phyloP scores from a whole-genome alignment of 1,284 basidiomycete genomes.

The Wolfiporia cocos region DNA sequence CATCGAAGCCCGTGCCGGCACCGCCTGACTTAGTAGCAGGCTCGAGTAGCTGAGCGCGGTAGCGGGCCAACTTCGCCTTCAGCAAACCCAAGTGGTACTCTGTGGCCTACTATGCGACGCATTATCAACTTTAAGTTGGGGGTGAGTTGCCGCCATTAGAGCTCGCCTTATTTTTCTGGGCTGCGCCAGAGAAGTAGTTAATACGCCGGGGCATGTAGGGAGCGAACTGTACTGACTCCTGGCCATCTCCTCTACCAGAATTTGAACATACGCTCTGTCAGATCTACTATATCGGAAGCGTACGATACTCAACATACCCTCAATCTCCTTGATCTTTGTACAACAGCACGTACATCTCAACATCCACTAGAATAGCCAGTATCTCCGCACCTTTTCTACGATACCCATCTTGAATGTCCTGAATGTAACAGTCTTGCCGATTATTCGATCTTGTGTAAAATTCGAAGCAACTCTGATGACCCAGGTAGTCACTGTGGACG shows the following conservation, averaged over 20 bases:
- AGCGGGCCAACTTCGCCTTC: conserved; percentile 89
- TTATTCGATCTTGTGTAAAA: too few species aligned
- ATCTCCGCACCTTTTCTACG: conserved; percentile 76
- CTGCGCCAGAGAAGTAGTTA: conserved; percentile 31
- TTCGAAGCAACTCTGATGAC: too few species aligned
- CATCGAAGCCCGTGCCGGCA: conserved; percentile 86
- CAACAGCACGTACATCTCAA: conserved; percentile 1
- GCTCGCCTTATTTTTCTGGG: conserved; percentile 85
- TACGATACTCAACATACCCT: conserved; percentile 52
- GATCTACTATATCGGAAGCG: background rate
- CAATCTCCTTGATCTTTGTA: conserved; percentile 84
- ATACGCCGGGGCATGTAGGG: conserved; percentile 5
- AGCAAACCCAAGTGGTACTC: conserved; percentile 88
- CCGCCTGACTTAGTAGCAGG: conserved; percentile 78
- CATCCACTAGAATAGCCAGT: too few species aligned
- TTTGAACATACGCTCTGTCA: background rate
- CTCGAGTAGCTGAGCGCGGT: conserved; percentile 86
- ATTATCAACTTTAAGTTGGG: conserved; percentile 5
- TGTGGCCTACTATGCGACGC: conserved; percentile 62
- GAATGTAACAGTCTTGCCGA: too few species aligned
- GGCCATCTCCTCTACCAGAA: conserved; percentile 83
- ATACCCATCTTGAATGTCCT: conserved; percentile 69
- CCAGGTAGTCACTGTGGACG: too few species aligned
- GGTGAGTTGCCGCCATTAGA: background rate
- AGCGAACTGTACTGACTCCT: conserved; percentile 56